Conservation (phyloP, 306 rosid species). For the Dalbergia cultrata region DNA sequence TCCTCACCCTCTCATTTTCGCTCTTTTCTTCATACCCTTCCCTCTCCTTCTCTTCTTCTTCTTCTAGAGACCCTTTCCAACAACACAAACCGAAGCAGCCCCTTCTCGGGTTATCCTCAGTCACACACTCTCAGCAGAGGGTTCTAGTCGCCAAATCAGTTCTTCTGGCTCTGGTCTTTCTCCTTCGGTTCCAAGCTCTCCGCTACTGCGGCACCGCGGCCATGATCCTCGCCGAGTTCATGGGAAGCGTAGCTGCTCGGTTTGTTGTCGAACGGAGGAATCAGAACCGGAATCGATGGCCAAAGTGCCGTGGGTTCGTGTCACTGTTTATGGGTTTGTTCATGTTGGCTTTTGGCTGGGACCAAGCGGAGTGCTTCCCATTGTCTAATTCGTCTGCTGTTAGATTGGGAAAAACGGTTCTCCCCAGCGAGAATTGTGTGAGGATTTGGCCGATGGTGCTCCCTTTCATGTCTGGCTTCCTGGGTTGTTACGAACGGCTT, state of each 20-base stretch:
- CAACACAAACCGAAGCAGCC: slow-evolving; percentile 51
- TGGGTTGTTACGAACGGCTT: slow-evolving; percentile 69
- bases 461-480: slow-evolving; percentile 80
- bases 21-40: slow-evolving; percentile 50
- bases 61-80: slow-evolving; percentile 58
- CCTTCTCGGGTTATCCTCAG: slow-evolving; percentile 48
- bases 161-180: slow-evolving; percentile 76
- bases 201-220: slow-evolving; percentile 89
- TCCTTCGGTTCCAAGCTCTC: slow-evolving; percentile 87
- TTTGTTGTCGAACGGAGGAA: slow-evolving; percentile 48
- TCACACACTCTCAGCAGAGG: slow-evolving; percentile 63
- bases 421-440: slow-evolving; percentile 58
- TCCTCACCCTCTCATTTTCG: slow-evolving; percentile 63
- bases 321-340: slow-evolving; percentile 64
- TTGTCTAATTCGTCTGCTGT: slow-evolving; percentile 46
- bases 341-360: slow-evolving; percentile 83
- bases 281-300: slow-evolving; percentile 33
- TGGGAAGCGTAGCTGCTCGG: slow-evolving; percentile 68
- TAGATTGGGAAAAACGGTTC: background rate
- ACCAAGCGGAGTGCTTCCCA: slow-evolving; percentile 80
- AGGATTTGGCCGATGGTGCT: slow-evolving; percentile 87
- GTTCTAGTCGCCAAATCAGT: slow-evolving; percentile 60
- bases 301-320: slow-evolving; percentile 71
- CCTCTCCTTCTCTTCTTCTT: slow-evolving; percentile 42
- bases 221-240: slow-evolving; percentile 86